Evolutionary conservation across 2,329 filamentous ascomycete species (phyloP).

Genomic region (Aspergillus fructus): DNA sequence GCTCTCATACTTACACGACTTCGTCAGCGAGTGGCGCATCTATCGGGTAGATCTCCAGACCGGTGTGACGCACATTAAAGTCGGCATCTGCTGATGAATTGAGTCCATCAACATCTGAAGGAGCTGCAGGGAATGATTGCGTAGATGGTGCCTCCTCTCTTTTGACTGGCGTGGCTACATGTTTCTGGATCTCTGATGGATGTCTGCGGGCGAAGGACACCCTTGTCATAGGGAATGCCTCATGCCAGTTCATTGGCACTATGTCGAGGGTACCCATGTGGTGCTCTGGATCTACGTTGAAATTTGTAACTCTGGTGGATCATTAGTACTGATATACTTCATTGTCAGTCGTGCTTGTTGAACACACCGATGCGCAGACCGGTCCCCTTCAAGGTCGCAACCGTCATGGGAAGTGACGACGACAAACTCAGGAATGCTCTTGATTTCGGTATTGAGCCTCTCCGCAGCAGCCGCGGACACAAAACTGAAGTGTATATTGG

Average conservation of each 20-base stretch:
- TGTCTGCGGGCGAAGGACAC: background rate
- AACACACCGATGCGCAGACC: background rate
- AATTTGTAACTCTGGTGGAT: background rate
- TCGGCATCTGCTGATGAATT: background rate
- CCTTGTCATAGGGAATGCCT: background rate
- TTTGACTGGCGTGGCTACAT: background rate
- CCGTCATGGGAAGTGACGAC: conserved; percentile 2
- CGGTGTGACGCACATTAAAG: background rate
- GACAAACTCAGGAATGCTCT: background rate
- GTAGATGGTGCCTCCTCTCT: background rate
- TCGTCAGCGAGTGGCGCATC: background rate
- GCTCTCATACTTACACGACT: background rate
- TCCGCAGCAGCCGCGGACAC: background rate
- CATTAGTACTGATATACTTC: background rate
- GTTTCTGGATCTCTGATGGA: background rate
- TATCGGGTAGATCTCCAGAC: background rate
- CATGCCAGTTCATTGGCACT: background rate
- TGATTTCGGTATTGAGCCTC: background rate
- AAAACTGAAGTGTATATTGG: background rate
- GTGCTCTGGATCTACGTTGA: background rate
- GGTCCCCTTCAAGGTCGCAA: background rate
- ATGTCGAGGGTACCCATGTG: background rate
- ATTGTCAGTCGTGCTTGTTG: background rate
- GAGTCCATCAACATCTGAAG: background rate
- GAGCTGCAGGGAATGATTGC: background rate